phyloP scores from a whole-genome alignment of 2,329 filamentous ascomycete species.

The Aspergillus neoniger region DNA sequence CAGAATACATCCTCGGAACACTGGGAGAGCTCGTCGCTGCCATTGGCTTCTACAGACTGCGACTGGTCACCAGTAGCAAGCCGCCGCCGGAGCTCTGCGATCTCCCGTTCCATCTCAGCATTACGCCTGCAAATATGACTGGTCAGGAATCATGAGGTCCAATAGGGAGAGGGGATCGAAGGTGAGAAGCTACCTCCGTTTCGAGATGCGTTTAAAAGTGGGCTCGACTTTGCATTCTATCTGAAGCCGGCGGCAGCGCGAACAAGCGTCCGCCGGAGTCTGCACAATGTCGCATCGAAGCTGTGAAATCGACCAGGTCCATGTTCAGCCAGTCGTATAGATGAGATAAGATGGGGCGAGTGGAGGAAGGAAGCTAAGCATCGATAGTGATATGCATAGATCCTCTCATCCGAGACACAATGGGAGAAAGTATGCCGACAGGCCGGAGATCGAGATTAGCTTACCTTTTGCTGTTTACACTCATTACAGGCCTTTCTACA shows the following conservation, averaged over 20 bases:
- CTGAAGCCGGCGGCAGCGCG: slow-evolving; percentile 61
- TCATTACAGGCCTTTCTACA: slow-evolving; percentile 63
- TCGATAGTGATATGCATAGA: not conserved
- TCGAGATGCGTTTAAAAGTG: slow-evolving; percentile 67
- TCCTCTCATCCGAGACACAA: slow-evolving; percentile 5
- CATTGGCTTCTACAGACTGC: slow-evolving; percentile 27
- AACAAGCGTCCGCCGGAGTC: slow-evolving; percentile 62
- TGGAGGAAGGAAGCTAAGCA: slow-evolving; percentile 1
- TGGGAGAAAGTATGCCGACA: not conserved
- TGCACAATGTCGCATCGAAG: slow-evolving; percentile 67
- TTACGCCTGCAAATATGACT: slow-evolving; percentile 51
- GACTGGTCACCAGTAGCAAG: slow-evolving; percentile 39
- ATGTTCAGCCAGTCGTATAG: slow-evolving; percentile 21
- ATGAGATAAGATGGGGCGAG: not conserved
- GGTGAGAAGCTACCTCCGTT: slow-evolving; percentile 47
- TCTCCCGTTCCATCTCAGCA: slow-evolving; percentile 63
- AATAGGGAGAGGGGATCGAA: not conserved
- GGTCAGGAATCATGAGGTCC: slow-evolving; percentile 12
- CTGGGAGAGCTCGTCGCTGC: slow-evolving; percentile 35
- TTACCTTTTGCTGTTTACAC: slow-evolving; percentile 68
- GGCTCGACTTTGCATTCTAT: slow-evolving; percentile 66
- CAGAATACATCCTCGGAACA: slow-evolving; percentile 39
- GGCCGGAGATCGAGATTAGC: slow-evolving; percentile 14
- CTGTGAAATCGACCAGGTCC: slow-evolving; percentile 38
- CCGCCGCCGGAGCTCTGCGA: slow-evolving; percentile 50